Evolutionary conservation across 2,329 filamentous ascomycete species (phyloP), one percentile per base, ranked within the genome.

Genomic region (Septoria petroselini): DNA sequence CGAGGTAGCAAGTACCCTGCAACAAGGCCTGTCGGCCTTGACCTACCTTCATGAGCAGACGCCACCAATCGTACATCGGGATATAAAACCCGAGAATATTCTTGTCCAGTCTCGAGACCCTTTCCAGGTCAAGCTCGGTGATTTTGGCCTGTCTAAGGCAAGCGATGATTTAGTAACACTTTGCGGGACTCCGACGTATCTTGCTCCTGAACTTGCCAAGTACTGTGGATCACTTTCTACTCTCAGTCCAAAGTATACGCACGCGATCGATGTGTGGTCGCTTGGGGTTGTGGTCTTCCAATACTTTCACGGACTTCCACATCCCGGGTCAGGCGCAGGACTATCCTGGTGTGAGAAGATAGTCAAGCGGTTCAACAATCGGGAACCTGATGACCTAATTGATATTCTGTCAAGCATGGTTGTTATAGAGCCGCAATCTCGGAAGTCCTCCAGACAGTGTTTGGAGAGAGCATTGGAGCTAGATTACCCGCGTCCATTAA

Each of bases 41-140:
- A 25, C 25, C 7, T 49, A 43, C 40, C 47, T 50, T 15, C 47
- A 50, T 41, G 31, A 39, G n/a, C 47, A 19, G 4, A 25, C 7
- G 3, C 47, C 47, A 19, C 34, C 45, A 23, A 49, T 53, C 19
- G 50, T 45, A 12, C 50, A 53, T 17, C 45, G 45, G n/a, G 50
- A 53, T 18, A 49, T 53, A 38, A 53, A 53, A 40, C 50, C 50
- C 8, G 39, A 39, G 27, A 49, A 53, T 25, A 38, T 53, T 19
- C 29, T 53, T 3, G 21, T 53, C 9, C 34, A 37, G 17, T 45
- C 38, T 21, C 41, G 39, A 15, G 18, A 41, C 11, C 45, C 50
- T 11, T 19, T 43, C 18, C 41, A 19, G 14, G 30, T 45, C 39
- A 44, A 53, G 9, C 27, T 53, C 5, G 50, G 39, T 33, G 50